A percentile compares a stretch with the other conserved stretches of the same genome.
Evolutionary conservation across 2,329 filamentous ascomycete genomes (phyloP).

Genomic region (Fusarium fracticaudum): DNA sequence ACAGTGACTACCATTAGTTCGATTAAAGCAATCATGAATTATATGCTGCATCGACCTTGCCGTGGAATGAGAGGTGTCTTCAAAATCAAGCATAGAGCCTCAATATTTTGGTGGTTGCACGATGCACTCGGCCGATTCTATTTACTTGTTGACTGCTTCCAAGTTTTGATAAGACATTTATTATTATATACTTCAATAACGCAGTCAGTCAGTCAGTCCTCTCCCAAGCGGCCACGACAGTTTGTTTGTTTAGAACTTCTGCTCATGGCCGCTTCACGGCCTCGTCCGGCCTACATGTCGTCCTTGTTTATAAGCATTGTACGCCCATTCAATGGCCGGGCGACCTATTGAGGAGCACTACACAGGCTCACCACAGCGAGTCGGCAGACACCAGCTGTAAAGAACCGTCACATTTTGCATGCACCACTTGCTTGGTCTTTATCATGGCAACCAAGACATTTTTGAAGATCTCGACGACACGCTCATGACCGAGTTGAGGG

Average conservation of each 20-base stretch:
- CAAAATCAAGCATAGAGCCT: constrained; percentile 10
- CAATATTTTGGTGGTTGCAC: constrained; percentile 1
- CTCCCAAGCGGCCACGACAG: constrained; percentile 27
- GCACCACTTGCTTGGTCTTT: constrained; percentile 3
- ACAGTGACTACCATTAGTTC: background rate
- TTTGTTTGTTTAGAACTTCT: constrained; percentile 42
- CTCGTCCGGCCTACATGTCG: constrained; percentile 24
- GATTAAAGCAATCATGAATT: constrained; percentile 17
- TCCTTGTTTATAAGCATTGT: constrained; percentile 34
- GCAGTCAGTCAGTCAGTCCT: background rate
- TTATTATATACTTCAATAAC: background rate
- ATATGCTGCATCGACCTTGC: background rate
- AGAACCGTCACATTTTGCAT: constrained; percentile 25
- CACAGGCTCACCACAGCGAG: constrained; percentile 37
- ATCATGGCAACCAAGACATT: constrained; percentile 18
- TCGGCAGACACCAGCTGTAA: constrained; percentile 30
- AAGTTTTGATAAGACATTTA: background rate
- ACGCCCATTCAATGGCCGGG: constrained; percentile 21
- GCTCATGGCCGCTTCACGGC: constrained; percentile 26
- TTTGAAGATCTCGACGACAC: background rate
- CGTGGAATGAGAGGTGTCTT: constrained; percentile 9
- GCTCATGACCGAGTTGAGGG: background rate
- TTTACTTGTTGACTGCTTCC: constrained; percentile 10
- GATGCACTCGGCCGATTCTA: constrained; percentile 9
- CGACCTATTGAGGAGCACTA: constrained; percentile 20